These are phyloP conservation scores for Wilcoxina mikolae DNA, from an alignment of 495 filamentous ascomycete genomes.

Conservation along the genomic window DNA sequence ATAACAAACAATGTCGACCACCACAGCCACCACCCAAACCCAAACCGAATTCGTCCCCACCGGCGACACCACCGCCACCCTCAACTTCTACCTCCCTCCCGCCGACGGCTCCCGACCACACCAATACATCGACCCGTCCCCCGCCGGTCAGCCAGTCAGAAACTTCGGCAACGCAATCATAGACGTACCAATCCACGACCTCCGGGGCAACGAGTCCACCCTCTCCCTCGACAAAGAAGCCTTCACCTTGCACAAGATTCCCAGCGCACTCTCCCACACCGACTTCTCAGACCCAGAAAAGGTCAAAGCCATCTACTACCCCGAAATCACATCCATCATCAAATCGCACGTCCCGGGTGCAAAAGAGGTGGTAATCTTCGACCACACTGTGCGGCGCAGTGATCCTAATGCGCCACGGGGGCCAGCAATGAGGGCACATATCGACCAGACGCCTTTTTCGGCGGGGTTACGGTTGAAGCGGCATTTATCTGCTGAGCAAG, in stretches of 20 bases:
- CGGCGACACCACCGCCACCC: slow-evolving; percentile 47
- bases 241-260: slow-evolving; percentile 40
- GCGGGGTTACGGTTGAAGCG: slow-evolving; percentile 47
- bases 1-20: slow-evolving; percentile 1
- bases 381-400: slow-evolving; percentile 72
- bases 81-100: slow-evolving; percentile 58
- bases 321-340: slow-evolving; percentile 58
- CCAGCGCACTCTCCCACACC: slow-evolving; percentile 37
- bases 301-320: slow-evolving; percentile 62
- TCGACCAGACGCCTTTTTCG: slow-evolving; percentile 63
- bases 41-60: slow-evolving; percentile 37
- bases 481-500: slow-evolving; percentile 41
- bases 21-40: slow-evolving; percentile 9
- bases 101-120: slow-evolving; percentile 47
- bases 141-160: slow-evolving; percentile 45
- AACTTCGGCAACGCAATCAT: slow-evolving; percentile 42
- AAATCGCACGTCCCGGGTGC: slow-evolving; percentile 45
- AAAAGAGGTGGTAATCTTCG: slow-evolving; percentile 58
- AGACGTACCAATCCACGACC: slow-evolving; percentile 45
- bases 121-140: slow-evolving; percentile 53
- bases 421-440: slow-evolving; percentile 61
- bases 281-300: slow-evolving; percentile 50
- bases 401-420: slow-evolving; percentile 37
- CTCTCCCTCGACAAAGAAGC: slow-evolving; percentile 61
- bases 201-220: slow-evolving; percentile 45